Evolutionary conservation across 2,329 filamentous ascomycete genomes (phyloP).

Genomic region (Alternaria tenuissima): DNA sequence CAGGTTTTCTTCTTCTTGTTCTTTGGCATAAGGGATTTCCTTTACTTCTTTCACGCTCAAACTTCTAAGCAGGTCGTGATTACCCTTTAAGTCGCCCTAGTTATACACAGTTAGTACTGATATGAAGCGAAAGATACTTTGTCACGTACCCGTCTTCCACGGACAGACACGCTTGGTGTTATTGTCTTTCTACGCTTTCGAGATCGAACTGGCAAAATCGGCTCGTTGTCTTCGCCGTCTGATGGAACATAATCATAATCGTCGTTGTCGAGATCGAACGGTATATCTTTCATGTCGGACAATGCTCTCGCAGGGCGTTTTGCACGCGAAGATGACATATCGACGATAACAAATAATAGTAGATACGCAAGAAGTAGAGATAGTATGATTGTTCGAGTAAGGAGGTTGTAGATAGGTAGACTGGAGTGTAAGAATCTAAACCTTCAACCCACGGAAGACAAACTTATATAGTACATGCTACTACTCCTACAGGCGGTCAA

Average conservation of each 20-base stretch:
- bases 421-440: not conserved
- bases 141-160: not conserved
- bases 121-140: not conserved
- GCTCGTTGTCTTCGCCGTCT: no score
- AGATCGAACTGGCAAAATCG: not conserved
- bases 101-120: not conserved
- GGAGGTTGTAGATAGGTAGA: no score
- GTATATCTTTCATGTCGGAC: no score
- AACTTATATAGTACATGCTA: not conserved
- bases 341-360: no score
- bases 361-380: not conserved
- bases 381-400: not conserved
- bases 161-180: not conserved
- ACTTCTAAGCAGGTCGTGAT: no score
- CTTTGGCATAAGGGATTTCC: not conserved
- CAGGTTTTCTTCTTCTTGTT: not conserved
- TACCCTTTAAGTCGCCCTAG: not conserved
- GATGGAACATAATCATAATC: no score
- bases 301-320: no score
- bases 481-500: not conserved
- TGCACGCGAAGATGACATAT: no score
- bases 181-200: rapidly evolving
- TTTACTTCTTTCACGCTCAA: no score
- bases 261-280: no score
- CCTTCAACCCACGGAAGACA: not conserved